Evolutionary conservation across 768 basidiomycete species (phyloP), one percentile per base, ranked within the genome.

Genomic region (Leccinellum rugosiceps): DNA sequence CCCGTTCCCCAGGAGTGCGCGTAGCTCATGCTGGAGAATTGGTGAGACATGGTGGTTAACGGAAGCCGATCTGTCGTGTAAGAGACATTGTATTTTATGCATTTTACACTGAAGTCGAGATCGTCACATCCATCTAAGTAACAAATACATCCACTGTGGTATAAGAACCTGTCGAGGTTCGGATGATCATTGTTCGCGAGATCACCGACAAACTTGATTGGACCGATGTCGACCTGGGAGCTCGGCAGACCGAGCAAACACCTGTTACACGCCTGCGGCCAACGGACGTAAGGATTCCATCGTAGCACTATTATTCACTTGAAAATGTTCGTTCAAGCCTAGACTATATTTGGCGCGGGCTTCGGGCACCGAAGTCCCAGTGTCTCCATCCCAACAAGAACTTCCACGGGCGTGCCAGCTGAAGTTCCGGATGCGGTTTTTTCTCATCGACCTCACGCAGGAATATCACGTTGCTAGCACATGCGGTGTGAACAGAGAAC

Each of bases 171-270:
- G 30, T 30, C 30, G 30, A 30, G 1, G 7, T 30, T 7, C 30
- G 30, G 30, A 30, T 30, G 6, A 30, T 30, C 30, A 30, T 30
- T 30, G 30, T 30, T 30, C 30, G 4, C 30, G 7, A 9, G 30
- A 30, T 30, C 30, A 30, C 30, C 1, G 30, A 25, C 4, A 4
- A 25, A 28, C 28, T 3, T 28, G 4, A 28, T 10, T 28, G 84
- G 76, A 74, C 95, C 93, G 49, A 84, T 68, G 45, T 87, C 83
- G 47, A 82, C 81, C 62, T 89, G 85, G 25, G 83, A 81, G 7
- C 77, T 75, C 7, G 30, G 7, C 30, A 31, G 31, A 31, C 31
- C 31, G 31, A 31, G 31, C 2, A 31, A 31, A 31, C 87, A 92
- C 52, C 90, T 79, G 54, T 77, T 79, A 57, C 81, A 85, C 80